Percentiles rank a stretch among this genome's conserved stretches.
phyloP scores from a whole-genome alignment of 352 stramenopile genomes.

The Globisporangium spinosum region DNA sequence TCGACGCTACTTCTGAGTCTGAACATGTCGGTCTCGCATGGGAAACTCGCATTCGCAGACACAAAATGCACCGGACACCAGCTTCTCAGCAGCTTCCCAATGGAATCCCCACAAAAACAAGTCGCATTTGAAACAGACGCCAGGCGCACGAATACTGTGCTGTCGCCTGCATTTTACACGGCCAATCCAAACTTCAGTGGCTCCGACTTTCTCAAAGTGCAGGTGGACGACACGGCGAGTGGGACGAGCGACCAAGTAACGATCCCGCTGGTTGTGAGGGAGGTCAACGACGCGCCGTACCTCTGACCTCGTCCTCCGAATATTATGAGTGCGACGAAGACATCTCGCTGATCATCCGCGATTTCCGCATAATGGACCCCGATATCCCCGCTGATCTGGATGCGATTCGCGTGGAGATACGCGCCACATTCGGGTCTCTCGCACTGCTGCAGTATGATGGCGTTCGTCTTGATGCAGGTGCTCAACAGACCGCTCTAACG shows the following conservation, averaged over 20 bases:
- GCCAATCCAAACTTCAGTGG: slow-evolving; percentile 43
- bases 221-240: slow-evolving; percentile 20
- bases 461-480: not conserved
- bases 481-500: slow-evolving; percentile 17
- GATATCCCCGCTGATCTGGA: slow-evolving; percentile 22
- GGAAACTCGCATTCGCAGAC: slow-evolving; percentile 24
- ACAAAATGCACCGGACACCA: slow-evolving; percentile 25
- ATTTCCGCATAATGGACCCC: slow-evolving; percentile 46
- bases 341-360: slow-evolving; percentile 36
- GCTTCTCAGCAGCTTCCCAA: slow-evolving; percentile 9
- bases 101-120: not conserved
- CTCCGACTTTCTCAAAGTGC: slow-evolving; percentile 35
- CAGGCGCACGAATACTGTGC: slow-evolving; percentile 36
- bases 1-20: slow-evolving; percentile 20
- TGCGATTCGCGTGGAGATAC: slow-evolving; percentile 23
- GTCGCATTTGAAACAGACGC: slow-evolving; percentile 28
- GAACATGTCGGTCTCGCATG: slow-evolving; percentile 31
- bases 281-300: slow-evolving; percentile 73
- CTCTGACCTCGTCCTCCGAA: slow-evolving; percentile 19
- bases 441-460: slow-evolving; percentile 21
- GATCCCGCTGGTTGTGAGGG: slow-evolving; percentile 42
- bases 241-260: slow-evolving; percentile 24
- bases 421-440: slow-evolving; percentile 33
- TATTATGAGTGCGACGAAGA: slow-evolving; percentile 62
- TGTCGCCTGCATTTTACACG: slow-evolving; percentile 36